Evolutionary conservation across 805 yeast genomes (phyloP), one percentile per base, ranked within the genome.

Genomic region (Saturnispora diversa): DNA sequence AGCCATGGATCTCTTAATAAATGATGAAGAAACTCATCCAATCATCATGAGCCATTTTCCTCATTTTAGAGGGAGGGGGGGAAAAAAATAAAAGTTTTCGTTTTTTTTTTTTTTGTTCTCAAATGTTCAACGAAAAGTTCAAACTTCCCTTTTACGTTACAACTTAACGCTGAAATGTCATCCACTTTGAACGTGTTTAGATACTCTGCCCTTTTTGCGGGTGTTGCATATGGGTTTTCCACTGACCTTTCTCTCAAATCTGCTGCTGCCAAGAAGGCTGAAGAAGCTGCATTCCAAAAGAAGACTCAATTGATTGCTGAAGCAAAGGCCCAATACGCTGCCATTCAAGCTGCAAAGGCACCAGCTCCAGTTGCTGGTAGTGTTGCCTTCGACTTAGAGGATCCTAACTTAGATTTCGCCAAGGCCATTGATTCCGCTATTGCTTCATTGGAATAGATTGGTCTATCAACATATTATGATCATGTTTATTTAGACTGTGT

Each of bases 281-380:
- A 77, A 54, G 66, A 68, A 40, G 68, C 66, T 31, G 77, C 74
- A 44, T 84, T 69, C 64, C 70, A 74, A 48, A 68, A 74, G 50
- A 76, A 84, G 63, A 74, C 76, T 63, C 77, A 80, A 55, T 75
- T 88, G 59, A 84, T 90, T 55, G 77, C 70, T 45, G 82, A 86
- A 64, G 98, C 97, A 52, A 87, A 84, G 70, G 82, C 80, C 40
- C 88, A 84, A 68, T 90, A 73, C 66, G 87, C 85, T 52, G 81
- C 75, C 64, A 65, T 77, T 56, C 58, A 67, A 52, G 63, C 66
- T 42, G 66, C 70, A 46, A 68, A 68, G 51, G 61, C 61, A 39
- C 62, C n/a, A n/a, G n/a, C n/a, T n/a, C n/a, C n/a, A n/a, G n/a
- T 60, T 28, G 69, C 69, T 44, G 63, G 58, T 26, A 53, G 65